Conservation (phyloP, 805 yeast species). For the Wickerhamomyces canadensis region DNA sequence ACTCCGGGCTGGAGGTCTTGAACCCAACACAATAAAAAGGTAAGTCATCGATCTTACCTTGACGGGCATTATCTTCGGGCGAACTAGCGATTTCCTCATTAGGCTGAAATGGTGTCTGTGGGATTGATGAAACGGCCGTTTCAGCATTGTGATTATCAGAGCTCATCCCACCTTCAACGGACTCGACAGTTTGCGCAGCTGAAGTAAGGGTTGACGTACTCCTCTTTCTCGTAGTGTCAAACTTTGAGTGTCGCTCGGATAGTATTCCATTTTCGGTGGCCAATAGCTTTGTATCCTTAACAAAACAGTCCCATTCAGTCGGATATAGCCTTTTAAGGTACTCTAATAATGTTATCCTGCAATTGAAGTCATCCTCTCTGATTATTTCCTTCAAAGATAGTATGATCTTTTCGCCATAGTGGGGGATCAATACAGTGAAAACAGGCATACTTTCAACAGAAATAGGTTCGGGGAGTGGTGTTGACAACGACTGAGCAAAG, state of each 20-base stretch:
- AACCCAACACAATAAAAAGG: constrained; percentile 74
- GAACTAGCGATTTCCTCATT: constrained; percentile 30
- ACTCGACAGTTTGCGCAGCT: too few relatives aligned
- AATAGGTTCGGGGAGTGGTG: constrained; percentile 72
- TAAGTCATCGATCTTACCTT: constrained; percentile 48
- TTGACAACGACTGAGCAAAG: constrained; percentile 84
- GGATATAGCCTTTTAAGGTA: constrained; percentile 70
- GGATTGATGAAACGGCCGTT: too few relatives aligned
- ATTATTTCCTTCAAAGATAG: constrained; percentile 73
- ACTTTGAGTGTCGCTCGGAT: constrained; percentile 12
- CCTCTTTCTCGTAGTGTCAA: constrained; percentile 15
- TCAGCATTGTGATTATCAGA: too few relatives aligned
- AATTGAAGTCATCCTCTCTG: constrained; percentile 53
- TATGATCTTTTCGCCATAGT: constrained; percentile 77
- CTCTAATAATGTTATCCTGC: constrained; percentile 76
- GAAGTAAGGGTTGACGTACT: background rate
- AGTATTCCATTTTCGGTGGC: constrained; percentile 47
- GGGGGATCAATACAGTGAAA: constrained; percentile 83
- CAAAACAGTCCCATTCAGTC: constrained; percentile 77
- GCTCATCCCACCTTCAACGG: too few relatives aligned
- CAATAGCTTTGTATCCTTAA: constrained; percentile 64
- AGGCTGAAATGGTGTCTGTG: constrained; percentile 1
- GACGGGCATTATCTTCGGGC: constrained; percentile 29
- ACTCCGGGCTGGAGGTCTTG: constrained; percentile 57
- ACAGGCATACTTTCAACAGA: constrained; percentile 71